phyloP scores from a whole-genome alignment of 768 basidiomycete species.

The Royoungia palumana region DNA sequence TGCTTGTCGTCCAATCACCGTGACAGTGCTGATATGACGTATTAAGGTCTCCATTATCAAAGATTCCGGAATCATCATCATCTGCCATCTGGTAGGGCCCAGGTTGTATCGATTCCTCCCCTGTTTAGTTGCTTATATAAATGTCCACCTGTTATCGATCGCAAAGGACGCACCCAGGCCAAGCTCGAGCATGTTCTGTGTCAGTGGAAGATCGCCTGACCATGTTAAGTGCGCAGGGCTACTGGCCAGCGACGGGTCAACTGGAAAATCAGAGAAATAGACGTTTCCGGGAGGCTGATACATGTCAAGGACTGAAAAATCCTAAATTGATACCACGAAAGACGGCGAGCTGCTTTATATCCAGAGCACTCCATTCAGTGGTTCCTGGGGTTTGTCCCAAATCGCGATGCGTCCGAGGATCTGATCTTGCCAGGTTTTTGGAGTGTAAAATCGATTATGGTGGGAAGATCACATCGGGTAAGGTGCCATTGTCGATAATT shows the following conservation, averaged over 20 bases:
- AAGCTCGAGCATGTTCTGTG: too few species aligned
- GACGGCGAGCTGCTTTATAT: too few species aligned
- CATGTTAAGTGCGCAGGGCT: neutral
- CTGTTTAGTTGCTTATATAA: neutral
- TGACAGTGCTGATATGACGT: too few species aligned
- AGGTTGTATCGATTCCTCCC: neutral
- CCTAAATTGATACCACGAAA: too few species aligned
- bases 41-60: neutral
- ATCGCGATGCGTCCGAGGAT: too few species aligned
- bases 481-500: too few species aligned
- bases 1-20: neutral
- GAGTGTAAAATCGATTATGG: too few species aligned
- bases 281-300: neutral
- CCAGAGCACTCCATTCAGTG: too few species aligned
- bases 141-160: neutral
- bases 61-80: neutral
- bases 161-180: neutral
- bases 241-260: too few species aligned
- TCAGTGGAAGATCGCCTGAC: neutral
- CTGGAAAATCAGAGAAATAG: too few species aligned
- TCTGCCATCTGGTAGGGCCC: slow-evolving; percentile 2
- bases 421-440: neutral
- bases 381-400: too few species aligned
- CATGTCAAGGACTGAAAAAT: neutral
- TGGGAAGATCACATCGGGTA: too few species aligned